Evolutionary conservation across 2,329 filamentous ascomycete species (phyloP), one percentile per base, ranked within the genome.

Genomic region (Penicillium sp.): DNA sequence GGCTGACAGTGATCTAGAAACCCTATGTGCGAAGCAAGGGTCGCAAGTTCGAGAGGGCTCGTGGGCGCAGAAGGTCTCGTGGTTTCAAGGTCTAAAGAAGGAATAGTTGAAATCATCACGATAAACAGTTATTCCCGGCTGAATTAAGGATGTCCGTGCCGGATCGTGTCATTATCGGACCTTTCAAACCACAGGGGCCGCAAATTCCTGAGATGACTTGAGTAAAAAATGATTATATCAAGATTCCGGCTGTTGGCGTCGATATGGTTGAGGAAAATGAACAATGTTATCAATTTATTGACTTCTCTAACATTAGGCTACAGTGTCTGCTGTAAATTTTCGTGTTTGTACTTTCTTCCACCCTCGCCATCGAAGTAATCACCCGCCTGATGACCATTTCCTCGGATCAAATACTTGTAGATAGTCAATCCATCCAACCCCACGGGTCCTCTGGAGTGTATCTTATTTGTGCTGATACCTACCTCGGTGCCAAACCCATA

Each of bases 401-500:
- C 95, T 44, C 91, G 84, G 66, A 99, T 85, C 77, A 95, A 88
- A 83, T 97, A 99, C 83, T 97, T 97, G 81, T 99, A 97, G 65
- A 98, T 98, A 75, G 92, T 97, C 76, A 99, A 79, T 0, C 95
- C 95, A 73, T 98, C 95, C 56, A 99, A 81, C 1, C 95, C 95
- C 6, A 99, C 95, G 0, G 95, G 95, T 0, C 95, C 95, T 55
- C 95, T 84, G 1, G 92, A 91, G 76, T 99, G 95, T 66, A 99
- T 97, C 83, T 98, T 99, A 83, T 97, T 99, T 54, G 95, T 99
- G 81, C 91, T 96, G 79, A 99, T 98, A 58, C 95, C 95, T 26
- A 99, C 95, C 80, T 99, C 95, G 0, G 95, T 98, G 52, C 95
- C 95, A 78, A 99, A 99, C 7, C 95, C 95, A 76, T 96, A 98